These are phyloP conservation scores for Alnus rubra DNA, from an alignment of 306 rosid species.

Conservation along the genomic window DNA sequence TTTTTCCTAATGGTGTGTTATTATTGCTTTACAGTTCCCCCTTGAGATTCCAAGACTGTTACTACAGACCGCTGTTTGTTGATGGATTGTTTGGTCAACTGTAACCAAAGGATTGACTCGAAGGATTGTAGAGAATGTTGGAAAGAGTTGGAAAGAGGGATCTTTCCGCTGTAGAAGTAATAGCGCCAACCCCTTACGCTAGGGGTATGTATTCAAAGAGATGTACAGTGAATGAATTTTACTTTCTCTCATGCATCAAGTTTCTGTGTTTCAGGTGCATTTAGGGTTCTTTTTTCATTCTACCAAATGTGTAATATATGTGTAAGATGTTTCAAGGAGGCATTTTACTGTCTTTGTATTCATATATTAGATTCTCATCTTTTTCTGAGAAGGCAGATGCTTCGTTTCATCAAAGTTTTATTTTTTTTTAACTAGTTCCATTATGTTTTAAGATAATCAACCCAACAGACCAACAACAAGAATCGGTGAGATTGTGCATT, in stretches of 20 bases:
- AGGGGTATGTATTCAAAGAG: conserved; percentile 16
- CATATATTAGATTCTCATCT: neutral
- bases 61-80: neutral
- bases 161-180: conserved; percentile 12
- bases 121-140: conserved; percentile 25
- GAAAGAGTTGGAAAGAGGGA: conserved; percentile 17
- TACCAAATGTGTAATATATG: conserved; percentile 4
- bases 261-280: conserved; percentile 22
- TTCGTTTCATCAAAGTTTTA: neutral
- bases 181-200: conserved; percentile 5
- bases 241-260: conserved; percentile 8
- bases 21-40: conserved; percentile 21
- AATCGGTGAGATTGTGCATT: neutral
- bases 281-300: conserved; percentile 21
- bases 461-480: neutral
- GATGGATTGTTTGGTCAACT: neutral
- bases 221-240: conserved; percentile 36
- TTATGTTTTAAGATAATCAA: neutral
- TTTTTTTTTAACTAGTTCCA: neutral
- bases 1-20: neutral
- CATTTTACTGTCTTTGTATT: neutral
- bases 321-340: conserved; percentile 19
- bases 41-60: conserved; percentile 27
- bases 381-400: neutral
- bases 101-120: conserved; percentile 33